Conservation (phyloP, 768 basidiomycete genomes). For the Scleroderma bovista region DNA sequence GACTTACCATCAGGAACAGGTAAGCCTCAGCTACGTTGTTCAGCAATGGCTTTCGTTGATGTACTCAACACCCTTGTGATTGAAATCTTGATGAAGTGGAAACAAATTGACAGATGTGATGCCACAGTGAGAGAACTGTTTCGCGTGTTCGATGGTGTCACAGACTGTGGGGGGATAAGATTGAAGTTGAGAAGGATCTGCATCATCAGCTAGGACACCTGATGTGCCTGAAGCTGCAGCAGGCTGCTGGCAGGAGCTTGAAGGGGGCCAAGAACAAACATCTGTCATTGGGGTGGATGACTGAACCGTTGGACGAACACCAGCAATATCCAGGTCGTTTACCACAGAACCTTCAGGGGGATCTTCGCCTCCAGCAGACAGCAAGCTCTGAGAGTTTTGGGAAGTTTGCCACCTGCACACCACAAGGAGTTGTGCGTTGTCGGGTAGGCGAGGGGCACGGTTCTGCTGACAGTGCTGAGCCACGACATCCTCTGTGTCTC, state of each 20-base stretch:
- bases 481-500: background rate
- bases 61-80: background rate
- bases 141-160: constrained; percentile 1
- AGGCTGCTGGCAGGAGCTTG: background rate
- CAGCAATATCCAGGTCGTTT: too few relatives aligned
- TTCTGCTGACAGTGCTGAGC: background rate
- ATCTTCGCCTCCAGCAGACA: too few relatives aligned
- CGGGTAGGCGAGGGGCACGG: background rate
- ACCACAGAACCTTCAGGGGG: too few relatives aligned
- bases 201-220: background rate
- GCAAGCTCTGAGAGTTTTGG: too few relatives aligned
- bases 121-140: constrained; percentile 3
- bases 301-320: too few relatives aligned
- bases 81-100: background rate
- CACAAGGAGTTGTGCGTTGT: background rate
- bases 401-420: too few relatives aligned
- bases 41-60: background rate
- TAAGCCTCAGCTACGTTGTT: background rate
- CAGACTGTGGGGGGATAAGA: background rate
- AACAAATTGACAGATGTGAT: constrained; percentile 1
- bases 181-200: constrained; percentile 4
- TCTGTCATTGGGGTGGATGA: too few relatives aligned
- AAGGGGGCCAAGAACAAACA: too few relatives aligned
- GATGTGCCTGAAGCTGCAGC: background rate
- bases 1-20: background rate